A percentile compares a stretch with the other conserved stretches of the same genome.
phyloP scores from a whole-genome alignment of 768 basidiomycete species.

The Kwoniella bestiolae region DNA sequence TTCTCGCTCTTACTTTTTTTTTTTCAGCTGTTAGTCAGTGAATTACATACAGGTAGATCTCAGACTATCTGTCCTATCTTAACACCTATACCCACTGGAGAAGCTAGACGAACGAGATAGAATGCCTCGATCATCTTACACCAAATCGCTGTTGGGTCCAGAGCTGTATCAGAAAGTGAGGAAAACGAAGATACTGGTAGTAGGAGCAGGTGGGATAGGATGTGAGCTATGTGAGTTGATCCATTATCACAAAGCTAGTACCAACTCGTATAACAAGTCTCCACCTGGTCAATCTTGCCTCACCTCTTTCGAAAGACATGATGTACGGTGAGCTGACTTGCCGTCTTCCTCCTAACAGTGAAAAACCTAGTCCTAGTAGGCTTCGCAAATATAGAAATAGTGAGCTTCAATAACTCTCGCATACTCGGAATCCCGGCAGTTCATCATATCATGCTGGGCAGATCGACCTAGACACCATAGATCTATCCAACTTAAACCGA shows the following conservation, averaged over 20 bases:
- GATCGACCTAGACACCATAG: constrained; percentile 96
- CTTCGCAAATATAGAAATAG: constrained; percentile 85
- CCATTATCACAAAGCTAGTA: too few relatives aligned
- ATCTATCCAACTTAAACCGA: constrained; percentile 93
- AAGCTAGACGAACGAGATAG: background rate
- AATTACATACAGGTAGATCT: too few relatives aligned
- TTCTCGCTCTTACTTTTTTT: too few relatives aligned
- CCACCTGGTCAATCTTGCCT: background rate
- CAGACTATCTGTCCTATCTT: background rate
- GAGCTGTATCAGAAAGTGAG: constrained; percentile 64
- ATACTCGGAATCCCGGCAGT: too few relatives aligned
- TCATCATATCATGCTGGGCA: constrained; percentile 20
- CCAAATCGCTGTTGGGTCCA: constrained; percentile 76
- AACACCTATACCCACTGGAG: background rate
- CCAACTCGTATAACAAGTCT: background rate
- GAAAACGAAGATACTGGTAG: constrained; percentile 67
- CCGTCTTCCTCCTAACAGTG: constrained; percentile 62
- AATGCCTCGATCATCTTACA: constrained; percentile 62
- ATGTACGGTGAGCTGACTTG: too few relatives aligned
- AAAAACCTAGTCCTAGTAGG: constrained; percentile 94
- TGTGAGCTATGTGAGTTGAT: constrained; percentile 84
- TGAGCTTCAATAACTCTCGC: constrained; percentile 28
- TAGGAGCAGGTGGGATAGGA: constrained; percentile 96
- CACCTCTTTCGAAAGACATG: background rate
- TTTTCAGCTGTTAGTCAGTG: too few relatives aligned